Base-by-base conservation (phyloP, 352 stramenopile species). In the Pythium aristosporum region DNA sequence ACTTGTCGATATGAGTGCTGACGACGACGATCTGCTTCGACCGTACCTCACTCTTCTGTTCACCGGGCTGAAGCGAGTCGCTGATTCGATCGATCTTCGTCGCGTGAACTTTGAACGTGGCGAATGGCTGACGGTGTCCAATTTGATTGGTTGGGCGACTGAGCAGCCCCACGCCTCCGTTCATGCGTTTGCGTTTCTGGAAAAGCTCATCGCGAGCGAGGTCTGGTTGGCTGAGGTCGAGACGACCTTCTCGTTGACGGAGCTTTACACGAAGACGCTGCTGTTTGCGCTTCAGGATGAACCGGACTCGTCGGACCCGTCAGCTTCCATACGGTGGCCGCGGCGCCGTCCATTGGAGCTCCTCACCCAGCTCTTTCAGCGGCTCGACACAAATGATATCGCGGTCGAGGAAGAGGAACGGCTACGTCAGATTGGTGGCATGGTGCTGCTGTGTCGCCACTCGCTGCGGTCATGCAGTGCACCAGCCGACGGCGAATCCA, bases 1-100 rank as follows among this genome's bases (percentile, higher is more conserved):
- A 21, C 69, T 92, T 2, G 83, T 89, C 48, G 79, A 92, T 49
- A 72, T 81, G 57, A 88, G 73, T 34, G 74, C 71, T 9, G 76
- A 87, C 32, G 80, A 88, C 32, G 73, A 87, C 16, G 61, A 68
- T 46, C 65, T 92, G 7, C 73, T 88, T 42, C 65, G 73, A 49
- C 82, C 82, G 7, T 92, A 88, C 61, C 41, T 92, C 53, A 74
- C 79, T n/a, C 62, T 79, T 42, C 77, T 92, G 36, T 77, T 87
- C 59, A 79, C 74, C 23, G 80, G 82, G 15, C 32, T 72, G 6
- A 67, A 71, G 52, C 53, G 64, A 13, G 36, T 66, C 16, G 64
- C 57, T 6, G 64, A 67, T 37, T 60, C 52, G 57, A 58, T 71
- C 12, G 55, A 67, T 48, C 47, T 71, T 18, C 64, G 57, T 18